Evolutionary conservation across 352 stramenopile species (phyloP).

Genomic region (Phytophthora sansomeana): DNA sequence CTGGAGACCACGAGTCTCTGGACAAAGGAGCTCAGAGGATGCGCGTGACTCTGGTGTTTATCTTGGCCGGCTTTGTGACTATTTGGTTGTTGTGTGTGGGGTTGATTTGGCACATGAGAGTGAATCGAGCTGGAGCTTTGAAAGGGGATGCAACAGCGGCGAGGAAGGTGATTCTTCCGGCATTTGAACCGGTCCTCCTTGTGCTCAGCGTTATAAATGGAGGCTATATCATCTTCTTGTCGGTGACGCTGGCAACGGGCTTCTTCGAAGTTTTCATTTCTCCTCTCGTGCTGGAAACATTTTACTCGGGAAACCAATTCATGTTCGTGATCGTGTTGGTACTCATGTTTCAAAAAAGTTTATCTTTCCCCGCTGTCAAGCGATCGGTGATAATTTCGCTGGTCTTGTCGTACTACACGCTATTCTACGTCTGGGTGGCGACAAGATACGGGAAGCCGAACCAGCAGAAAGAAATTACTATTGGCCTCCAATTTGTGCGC

Average conservation of each 20-base stretch:
- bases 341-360: slow-evolving; percentile 57
- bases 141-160: slow-evolving; percentile 38
- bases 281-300: slow-evolving; percentile 29
- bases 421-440: slow-evolving; percentile 32
- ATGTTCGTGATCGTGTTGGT: slow-evolving; percentile 46
- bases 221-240: slow-evolving; percentile 37
- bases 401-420: slow-evolving; percentile 34
- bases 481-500: slow-evolving; percentile 24
- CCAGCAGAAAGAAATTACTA: slow-evolving; percentile 18
- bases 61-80: slow-evolving; percentile 40
- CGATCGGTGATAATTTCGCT: slow-evolving; percentile 36
- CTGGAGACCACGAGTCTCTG: not conserved
- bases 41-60: slow-evolving; percentile 33
- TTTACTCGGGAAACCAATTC: slow-evolving; percentile 48
- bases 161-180: slow-evolving; percentile 50
- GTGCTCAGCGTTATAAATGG: slow-evolving; percentile 41
- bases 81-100: slow-evolving; percentile 49
- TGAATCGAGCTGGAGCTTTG: slow-evolving; percentile 39
- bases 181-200: slow-evolving; percentile 54
- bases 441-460: slow-evolving; percentile 13
- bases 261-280: slow-evolving; percentile 32
- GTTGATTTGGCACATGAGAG: slow-evolving; percentile 44
- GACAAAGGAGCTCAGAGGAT: slow-evolving; percentile 22
- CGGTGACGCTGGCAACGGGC: slow-evolving; percentile 22
- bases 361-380: slow-evolving; percentile 45